phyloP scores from a whole-genome alignment of 2,329 filamentous ascomycete species.

The Phoma sp. region DNA sequence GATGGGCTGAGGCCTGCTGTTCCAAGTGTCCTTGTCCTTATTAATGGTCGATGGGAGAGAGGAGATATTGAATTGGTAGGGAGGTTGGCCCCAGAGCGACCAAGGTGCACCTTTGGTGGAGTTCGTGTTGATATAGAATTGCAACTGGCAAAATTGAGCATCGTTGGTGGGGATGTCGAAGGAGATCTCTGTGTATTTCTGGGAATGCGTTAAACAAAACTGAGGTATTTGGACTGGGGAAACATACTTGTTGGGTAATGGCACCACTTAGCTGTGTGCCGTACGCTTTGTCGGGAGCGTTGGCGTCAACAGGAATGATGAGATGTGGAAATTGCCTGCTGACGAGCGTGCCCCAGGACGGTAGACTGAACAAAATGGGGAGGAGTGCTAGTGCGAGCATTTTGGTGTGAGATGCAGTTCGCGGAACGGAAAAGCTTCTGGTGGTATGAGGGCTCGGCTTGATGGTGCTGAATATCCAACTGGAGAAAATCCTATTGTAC shows the following conservation, averaged over 20 bases:
- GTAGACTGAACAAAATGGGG: slow-evolving; percentile 25
- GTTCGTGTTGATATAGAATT: slow-evolving; percentile 35
- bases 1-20: slow-evolving; percentile 26
- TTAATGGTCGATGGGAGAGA: slow-evolving; percentile 31
- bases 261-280: slow-evolving; percentile 33
- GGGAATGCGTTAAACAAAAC: background rate
- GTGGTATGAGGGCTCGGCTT: background rate
- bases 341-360: slow-evolving; percentile 22
- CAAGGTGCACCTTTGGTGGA: slow-evolving; percentile 27
- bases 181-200: slow-evolving; percentile 35
- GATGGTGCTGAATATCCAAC: background rate
- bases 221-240: too few species aligned
- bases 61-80: slow-evolving; percentile 38
- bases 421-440: background rate
- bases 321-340: slow-evolving; percentile 41
- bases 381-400: slow-evolving; percentile 36
- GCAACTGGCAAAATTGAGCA: slow-evolving; percentile 33
- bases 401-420: background rate
- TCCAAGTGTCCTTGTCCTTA: slow-evolving; percentile 40
- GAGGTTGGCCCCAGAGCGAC: slow-evolving; percentile 24
- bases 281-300: slow-evolving; percentile 26
- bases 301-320: slow-evolving; percentile 41
- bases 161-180: slow-evolving; percentile 41
- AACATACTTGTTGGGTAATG: slow-evolving; percentile 28
- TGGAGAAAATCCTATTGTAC: background rate